phyloP scores from a whole-genome alignment of 192 early-diverging fungal genomes.

The Nowakowskiella sp. region DNA sequence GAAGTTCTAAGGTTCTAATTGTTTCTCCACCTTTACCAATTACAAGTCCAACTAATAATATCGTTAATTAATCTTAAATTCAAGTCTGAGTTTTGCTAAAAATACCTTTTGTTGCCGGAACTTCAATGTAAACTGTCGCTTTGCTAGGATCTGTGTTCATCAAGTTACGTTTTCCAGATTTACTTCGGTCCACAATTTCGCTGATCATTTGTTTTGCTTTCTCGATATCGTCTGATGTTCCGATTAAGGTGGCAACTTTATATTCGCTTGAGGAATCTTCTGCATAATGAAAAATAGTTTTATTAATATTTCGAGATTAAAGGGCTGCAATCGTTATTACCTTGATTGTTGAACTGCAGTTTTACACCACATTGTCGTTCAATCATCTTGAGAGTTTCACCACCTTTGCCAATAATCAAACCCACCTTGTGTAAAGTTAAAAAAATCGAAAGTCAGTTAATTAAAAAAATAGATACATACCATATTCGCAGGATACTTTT shows the following conservation, averaged over 20 bases:
- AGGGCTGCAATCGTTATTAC: neutral
- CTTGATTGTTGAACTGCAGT: slow-evolving; percentile 56
- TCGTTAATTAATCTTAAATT: slow-evolving; percentile 9
- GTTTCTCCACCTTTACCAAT: slow-evolving; percentile 70
- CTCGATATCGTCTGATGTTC: slow-evolving; percentile 58
- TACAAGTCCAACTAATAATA: slow-evolving; percentile 60
- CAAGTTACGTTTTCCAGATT: slow-evolving; percentile 28
- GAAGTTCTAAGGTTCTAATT: slow-evolving; percentile 61
- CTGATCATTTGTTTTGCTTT: slow-evolving; percentile 63
- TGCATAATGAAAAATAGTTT: neutral
- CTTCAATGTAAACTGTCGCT: slow-evolving; percentile 44
- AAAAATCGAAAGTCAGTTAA: too few relatives aligned
- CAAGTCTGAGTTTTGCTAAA: slow-evolving; percentile 43
- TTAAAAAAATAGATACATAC: too few relatives aligned
- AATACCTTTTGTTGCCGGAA: slow-evolving; percentile 51
- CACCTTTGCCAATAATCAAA: slow-evolving; percentile 70
- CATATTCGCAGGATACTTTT: slow-evolving; percentile 14
- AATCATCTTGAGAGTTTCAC: slow-evolving; percentile 70
- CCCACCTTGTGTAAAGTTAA: slow-evolving; percentile 65
- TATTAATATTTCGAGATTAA: neutral
- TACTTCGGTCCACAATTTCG: slow-evolving; percentile 53
- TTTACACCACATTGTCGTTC: slow-evolving; percentile 62
- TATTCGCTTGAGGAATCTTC: slow-evolving; percentile 15
- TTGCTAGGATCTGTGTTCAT: slow-evolving; percentile 21
- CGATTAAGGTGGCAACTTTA: slow-evolving; percentile 69